phyloP scores from a whole-genome alignment of 1,284 basidiomycete genomes.

The Ceratobasidium sp. region DNA sequence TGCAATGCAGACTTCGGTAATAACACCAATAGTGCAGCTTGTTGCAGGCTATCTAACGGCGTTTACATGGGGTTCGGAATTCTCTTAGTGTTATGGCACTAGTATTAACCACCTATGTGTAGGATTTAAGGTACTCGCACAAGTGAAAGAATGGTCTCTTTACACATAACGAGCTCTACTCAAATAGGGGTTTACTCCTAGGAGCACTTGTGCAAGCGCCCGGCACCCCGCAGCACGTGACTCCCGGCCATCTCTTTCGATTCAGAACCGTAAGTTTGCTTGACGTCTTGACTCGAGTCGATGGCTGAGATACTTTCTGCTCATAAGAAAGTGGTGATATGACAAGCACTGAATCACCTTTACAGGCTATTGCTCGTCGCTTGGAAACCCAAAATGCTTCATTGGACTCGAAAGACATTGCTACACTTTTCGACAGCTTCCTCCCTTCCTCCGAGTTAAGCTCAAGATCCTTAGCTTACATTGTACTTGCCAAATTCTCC shows the following conservation, averaged over 20 bases:
- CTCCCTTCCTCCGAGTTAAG: conserved; percentile 5
- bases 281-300: not conserved
- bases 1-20: no score
- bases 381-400: conserved; percentile 4
- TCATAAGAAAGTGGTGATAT: not conserved
- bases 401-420: not conserved
- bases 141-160: no score
- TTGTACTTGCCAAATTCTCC: conserved; percentile 20
- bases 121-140: no score
- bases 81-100: no score
- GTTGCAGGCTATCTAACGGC: no score
- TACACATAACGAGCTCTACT: no score
- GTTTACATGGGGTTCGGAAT: no score
- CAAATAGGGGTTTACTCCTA: no score
- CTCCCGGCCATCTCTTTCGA: not conserved
- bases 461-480: conserved; percentile 22
- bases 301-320: not conserved
- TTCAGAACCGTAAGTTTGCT: conserved; percentile 15
- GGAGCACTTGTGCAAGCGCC: not conserved
- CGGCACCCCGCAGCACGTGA: not conserved
- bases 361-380: conserved; percentile 10
- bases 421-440: conserved; percentile 23
- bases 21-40: no score
- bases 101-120: no score
- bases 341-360: not conserved